phyloP scores from a whole-genome alignment of 305 asterid species.

The Stenogyne calaminthoides region DNA sequence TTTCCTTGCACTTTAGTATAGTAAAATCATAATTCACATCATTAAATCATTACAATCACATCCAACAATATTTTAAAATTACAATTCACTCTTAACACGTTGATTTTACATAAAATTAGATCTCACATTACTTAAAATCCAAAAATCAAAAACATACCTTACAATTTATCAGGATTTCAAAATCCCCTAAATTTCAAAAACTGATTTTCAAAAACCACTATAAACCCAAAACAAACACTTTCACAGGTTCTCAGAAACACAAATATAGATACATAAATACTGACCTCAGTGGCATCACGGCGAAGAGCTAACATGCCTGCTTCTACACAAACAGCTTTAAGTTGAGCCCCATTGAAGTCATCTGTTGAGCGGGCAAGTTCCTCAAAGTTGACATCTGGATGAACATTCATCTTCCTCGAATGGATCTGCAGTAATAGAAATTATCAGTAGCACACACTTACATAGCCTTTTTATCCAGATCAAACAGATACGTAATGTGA shows the following conservation, averaged over 20 bases:
- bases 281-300: slow-evolving; percentile 64
- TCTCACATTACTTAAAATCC: too few species aligned
- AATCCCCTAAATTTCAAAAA: too few species aligned
- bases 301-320: slow-evolving; percentile 74
- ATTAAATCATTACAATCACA: too few species aligned
- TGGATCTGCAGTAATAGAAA: slow-evolving; percentile 53
- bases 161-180: too few species aligned
- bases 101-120: too few species aligned
- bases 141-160: too few species aligned
- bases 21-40: too few species aligned
- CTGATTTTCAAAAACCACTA: too few species aligned
- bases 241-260: not conserved
- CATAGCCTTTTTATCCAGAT: not conserved
- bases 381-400: slow-evolving; percentile 92
- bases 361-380: slow-evolving; percentile 94
- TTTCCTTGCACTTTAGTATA: too few species aligned
- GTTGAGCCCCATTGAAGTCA: slow-evolving; percentile 92
- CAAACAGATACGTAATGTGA: not conserved
- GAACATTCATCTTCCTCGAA: slow-evolving; percentile 90
- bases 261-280: not conserved
- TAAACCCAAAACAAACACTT: too few species aligned
- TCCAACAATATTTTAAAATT: too few species aligned
- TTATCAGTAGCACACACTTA: not conserved
- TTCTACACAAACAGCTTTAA: slow-evolving; percentile 92
- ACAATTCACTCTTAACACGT: too few species aligned